phyloP scores from a whole-genome alignment of 2,329 filamentous ascomycete genomes.

The Fusarium udum region DNA sequence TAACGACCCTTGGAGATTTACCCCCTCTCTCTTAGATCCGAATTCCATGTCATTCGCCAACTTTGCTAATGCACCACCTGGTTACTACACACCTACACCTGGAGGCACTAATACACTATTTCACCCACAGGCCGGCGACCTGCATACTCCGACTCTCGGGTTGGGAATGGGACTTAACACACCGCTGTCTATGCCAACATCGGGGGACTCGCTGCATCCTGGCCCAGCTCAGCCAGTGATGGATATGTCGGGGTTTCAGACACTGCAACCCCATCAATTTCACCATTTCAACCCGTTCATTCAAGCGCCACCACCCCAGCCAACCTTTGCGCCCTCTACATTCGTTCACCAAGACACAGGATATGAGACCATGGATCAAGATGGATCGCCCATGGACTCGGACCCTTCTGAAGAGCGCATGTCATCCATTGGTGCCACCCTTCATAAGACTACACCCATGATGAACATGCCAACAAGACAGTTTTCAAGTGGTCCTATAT shows the following conservation, averaged over 20 bases:
- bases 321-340: slow-evolving; percentile 77
- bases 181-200: slow-evolving; percentile 80
- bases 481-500: slow-evolving; percentile 57
- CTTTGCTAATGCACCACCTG: slow-evolving; percentile 81
- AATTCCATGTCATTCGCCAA: slow-evolving; percentile 82
- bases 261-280: slow-evolving; percentile 68
- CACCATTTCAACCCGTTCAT: slow-evolving; percentile 77
- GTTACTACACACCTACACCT: slow-evolving; percentile 89
- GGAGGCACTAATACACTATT: slow-evolving; percentile 83
- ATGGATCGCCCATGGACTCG: slow-evolving; percentile 73
- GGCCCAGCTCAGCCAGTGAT: slow-evolving; percentile 60
- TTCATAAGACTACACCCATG: slow-evolving; percentile 70
- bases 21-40: slow-evolving; percentile 87
- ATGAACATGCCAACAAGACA: slow-evolving; percentile 65
- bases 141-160: slow-evolving; percentile 82
- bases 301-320: slow-evolving; percentile 64
- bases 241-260: slow-evolving; percentile 75
- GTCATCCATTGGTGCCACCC: slow-evolving; percentile 66
- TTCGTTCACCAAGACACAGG: slow-evolving; percentile 84
- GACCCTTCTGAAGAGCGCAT: slow-evolving; percentile 62
- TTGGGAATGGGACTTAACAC: slow-evolving; percentile 82
- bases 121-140: slow-evolving; percentile 83
- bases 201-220: slow-evolving; percentile 71
- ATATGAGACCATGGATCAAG: slow-evolving; percentile 82
- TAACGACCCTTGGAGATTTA: slow-evolving; percentile 86